A percentile compares a stretch with the other conserved stretches of the same genome.
Conservation (phyloP, 441 rosid species). For the Isatis lusitanica region DNA sequence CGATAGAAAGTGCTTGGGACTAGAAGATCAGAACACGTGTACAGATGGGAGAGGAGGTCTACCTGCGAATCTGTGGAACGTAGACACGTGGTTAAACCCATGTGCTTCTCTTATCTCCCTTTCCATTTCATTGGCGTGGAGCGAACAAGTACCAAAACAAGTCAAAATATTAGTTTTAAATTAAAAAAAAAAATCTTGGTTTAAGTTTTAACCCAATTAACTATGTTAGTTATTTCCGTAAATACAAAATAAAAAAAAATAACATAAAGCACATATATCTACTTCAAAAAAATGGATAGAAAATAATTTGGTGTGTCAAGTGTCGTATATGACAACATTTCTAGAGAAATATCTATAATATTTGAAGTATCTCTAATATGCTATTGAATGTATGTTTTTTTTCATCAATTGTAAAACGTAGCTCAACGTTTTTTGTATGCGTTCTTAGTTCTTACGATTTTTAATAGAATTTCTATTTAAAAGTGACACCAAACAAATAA, state of each 20-base stretch:
- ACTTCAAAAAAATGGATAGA: not conserved
- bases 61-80: not conserved
- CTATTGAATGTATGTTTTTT: not conserved
- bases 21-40: constrained; percentile 19
- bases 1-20: constrained; percentile 6
- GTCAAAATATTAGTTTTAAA: constrained; percentile 1
- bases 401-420: not conserved
- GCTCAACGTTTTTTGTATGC: not conserved
- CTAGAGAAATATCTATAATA: too few relatives aligned
- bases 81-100: constrained; percentile 36
- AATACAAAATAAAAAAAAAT: not conserved
- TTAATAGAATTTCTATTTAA: too few relatives aligned
- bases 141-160: not conserved
- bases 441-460: not conserved
- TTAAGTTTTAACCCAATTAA: not conserved
- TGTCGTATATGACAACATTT: too few relatives aligned
- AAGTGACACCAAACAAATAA: too few relatives aligned
- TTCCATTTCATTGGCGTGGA: constrained; percentile 19
- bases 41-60: constrained; percentile 1
- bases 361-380: not conserved
- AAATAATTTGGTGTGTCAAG: too few relatives aligned
- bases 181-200: not conserved
- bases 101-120: constrained; percentile 24
- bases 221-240: not conserved
- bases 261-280: too few relatives aligned